Percentiles rank a stretch among this genome's conserved stretches.
Evolutionary conservation across 2,329 filamentous ascomycete genomes (phyloP).

Genomic region (Lecanicillium sp.): DNA sequence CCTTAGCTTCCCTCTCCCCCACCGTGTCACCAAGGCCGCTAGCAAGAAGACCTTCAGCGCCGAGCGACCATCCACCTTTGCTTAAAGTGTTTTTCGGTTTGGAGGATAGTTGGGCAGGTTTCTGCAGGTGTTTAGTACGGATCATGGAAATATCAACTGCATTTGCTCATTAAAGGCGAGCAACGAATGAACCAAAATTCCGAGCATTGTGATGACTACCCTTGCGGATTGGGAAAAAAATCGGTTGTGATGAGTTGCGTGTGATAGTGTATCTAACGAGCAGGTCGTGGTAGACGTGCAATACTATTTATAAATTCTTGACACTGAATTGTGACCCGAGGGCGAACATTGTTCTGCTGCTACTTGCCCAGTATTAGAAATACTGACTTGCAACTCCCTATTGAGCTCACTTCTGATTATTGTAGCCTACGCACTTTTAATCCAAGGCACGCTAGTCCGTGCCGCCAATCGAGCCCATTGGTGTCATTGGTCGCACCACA

Average conservation of each 20-base stretch:
- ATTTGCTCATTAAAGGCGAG: constrained; percentile 44
- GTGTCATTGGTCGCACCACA: no score
- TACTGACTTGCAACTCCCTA: no score
- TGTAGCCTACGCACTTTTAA: no score
- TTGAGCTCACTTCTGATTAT: no score
- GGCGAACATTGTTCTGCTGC: no score
- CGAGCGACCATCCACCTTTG: constrained; percentile 94
- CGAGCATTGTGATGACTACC: background rate
- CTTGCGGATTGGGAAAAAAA: background rate
- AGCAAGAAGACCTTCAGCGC: constrained; percentile 89
- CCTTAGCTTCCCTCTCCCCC: constrained; percentile 97
- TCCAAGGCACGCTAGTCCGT: no score
- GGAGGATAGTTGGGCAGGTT: constrained; percentile 42
- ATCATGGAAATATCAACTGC: constrained; percentile 52
- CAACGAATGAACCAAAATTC: constrained; percentile 35
- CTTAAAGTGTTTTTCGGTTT: constrained; percentile 60
- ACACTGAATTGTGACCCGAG: no score
- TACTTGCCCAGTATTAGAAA: no score
- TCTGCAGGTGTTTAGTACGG: constrained; percentile 54
- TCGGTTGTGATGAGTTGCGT: background rate
- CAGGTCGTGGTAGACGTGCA: no score
- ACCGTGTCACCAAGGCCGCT: constrained; percentile 78
- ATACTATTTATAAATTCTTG: no score
- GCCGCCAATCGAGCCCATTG: no score
- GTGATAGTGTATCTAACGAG: background rate